Percentiles rank a stretch among this genome's conserved stretches.
Conservation (phyloP, 78 protist genomes). For the Guillardia theta region DNA sequence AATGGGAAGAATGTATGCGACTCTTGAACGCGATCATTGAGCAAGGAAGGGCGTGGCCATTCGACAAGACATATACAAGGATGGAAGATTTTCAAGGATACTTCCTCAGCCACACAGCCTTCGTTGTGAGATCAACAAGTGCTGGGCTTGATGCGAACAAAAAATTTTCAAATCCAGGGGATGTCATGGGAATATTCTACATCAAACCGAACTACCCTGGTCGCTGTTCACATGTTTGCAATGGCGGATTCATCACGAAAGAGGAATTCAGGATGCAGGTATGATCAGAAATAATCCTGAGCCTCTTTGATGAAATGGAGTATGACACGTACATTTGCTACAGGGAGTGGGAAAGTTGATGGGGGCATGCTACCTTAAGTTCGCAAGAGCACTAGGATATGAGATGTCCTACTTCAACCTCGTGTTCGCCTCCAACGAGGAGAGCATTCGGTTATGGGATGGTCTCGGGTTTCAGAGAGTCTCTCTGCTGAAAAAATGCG, state of each 20-base stretch:
- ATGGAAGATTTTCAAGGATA: not conserved
- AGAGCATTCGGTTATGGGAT: not conserved
- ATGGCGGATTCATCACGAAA: conserved; percentile 4
- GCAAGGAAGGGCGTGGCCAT: conserved; percentile 13
- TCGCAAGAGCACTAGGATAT: not conserved
- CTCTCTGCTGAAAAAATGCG: not conserved
- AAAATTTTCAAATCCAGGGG: not conserved
- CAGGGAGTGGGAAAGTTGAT: not conserved
- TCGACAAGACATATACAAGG: not conserved
- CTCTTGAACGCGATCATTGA: not conserved
- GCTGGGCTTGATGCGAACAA: not conserved
- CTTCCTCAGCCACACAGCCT: conserved; percentile 4
- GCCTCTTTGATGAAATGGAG: too few species aligned
- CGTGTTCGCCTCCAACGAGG: not conserved
- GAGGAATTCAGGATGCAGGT: not conserved
- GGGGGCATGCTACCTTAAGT: not conserved
- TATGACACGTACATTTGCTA: too few species aligned
- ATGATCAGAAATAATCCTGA: too few species aligned
- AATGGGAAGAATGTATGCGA: not conserved
- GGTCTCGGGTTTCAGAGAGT: not conserved
- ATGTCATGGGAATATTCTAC: not conserved
- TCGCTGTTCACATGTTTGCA: not conserved
- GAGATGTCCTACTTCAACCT: not conserved
- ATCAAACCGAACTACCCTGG: conserved; percentile 34
- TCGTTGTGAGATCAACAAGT: not conserved